These are phyloP conservation scores for Abrus precatorius DNA, from an alignment of 306 rosid species.

Conservation along the genomic window DNA sequence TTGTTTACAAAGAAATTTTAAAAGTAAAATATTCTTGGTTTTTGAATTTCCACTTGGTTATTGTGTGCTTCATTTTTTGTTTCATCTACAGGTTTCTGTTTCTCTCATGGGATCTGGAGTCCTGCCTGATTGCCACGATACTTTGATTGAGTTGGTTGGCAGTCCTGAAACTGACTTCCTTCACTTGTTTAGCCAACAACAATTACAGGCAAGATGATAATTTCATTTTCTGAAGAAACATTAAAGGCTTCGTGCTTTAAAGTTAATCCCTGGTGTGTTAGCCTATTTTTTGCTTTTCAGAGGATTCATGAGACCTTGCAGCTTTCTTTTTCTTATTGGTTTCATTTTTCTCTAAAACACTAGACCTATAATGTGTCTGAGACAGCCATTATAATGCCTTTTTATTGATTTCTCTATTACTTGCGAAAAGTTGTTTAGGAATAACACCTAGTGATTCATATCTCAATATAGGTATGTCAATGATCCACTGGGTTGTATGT, in stretches of 20 bases:
- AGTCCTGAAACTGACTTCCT: conserved; percentile 71
- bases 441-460: conserved; percentile 21
- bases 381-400: conserved; percentile 12
- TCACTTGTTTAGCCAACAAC: conserved; percentile 94
- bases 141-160: conserved; percentile 81
- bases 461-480: neutral
- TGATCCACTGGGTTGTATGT: conserved; percentile 2
- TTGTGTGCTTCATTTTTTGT: conserved; percentile 22
- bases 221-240: conserved; percentile 35
- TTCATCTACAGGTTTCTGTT: conserved; percentile 75
- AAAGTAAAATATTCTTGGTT: neutral
- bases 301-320: conserved; percentile 3
- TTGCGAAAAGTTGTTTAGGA: conserved; percentile 15
- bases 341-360: conserved; percentile 9
- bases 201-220: conserved; percentile 72
- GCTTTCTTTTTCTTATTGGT: conserved; percentile 29
- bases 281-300: conserved; percentile 20
- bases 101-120: conserved; percentile 78
- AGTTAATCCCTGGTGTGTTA: conserved; percentile 3
- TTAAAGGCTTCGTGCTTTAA: conserved; percentile 23
- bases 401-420: conserved; percentile 8
- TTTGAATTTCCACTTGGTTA: conserved; percentile 6
- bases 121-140: conserved; percentile 73
- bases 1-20: neutral
- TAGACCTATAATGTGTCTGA: neutral